Evolutionary conservation across 768 basidiomycete genomes (phyloP).

Genomic region (Hortiboletus campestris): DNA sequence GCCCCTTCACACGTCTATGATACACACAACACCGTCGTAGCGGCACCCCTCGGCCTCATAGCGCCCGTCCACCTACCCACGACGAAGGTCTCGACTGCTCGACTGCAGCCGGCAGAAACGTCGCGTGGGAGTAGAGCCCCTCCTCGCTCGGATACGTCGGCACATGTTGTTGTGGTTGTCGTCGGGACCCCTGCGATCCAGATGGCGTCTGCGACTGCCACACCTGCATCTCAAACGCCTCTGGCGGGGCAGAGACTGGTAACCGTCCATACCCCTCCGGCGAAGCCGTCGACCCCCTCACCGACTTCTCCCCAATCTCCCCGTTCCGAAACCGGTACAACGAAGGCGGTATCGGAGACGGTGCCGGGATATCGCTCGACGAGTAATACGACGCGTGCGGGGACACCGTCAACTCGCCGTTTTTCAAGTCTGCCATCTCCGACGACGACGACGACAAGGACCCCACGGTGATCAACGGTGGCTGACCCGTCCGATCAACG

Average conservation of each 20-base stretch:
- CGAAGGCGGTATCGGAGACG: conserved; percentile 58
- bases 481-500: background rate
- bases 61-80: conserved; percentile 20
- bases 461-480: conserved; percentile 12
- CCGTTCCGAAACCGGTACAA: conserved; percentile 46
- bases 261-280: conserved; percentile 2
- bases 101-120: background rate
- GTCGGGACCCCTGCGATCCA: background rate
- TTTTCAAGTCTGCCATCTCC: background rate
- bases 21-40: conserved; percentile 7
- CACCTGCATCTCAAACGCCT: conserved; percentile 41
- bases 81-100: conserved; percentile 7
- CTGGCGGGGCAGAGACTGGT: conserved; percentile 10
- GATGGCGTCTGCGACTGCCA: conserved; percentile 12
- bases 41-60: background rate
- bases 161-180: background rate
- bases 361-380: conserved; percentile 43
- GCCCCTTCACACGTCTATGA: conserved; percentile 7
- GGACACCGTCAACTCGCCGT: conserved; percentile 38
- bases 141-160: background rate
- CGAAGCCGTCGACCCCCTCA: conserved; percentile 7
- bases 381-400: conserved; percentile 63
- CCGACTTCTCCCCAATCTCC: conserved; percentile 40
- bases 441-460: background rate
- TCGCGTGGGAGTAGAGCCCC: no score